These are phyloP conservation scores for Saccharomycopsis javanensis DNA, from an alignment of 805 yeast species.

Conservation along the genomic window DNA sequence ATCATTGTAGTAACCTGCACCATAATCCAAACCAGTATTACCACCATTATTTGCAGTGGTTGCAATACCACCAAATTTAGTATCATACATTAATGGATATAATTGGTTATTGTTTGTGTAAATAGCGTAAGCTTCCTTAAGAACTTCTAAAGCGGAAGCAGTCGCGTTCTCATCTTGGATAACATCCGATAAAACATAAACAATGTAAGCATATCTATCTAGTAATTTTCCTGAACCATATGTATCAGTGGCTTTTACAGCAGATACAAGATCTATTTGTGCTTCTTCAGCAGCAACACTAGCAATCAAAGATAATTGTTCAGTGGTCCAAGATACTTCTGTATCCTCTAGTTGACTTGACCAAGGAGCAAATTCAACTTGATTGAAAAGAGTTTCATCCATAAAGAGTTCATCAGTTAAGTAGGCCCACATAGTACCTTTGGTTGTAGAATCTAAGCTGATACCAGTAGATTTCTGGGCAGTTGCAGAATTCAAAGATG, in stretches of 20 bases:
- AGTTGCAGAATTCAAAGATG: constrained; percentile 31
- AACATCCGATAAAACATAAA: constrained; percentile 38
- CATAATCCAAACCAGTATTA: constrained; percentile 39
- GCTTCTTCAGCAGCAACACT: constrained; percentile 30
- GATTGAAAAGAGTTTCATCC: constrained; percentile 34
- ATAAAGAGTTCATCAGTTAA: constrained; percentile 33
- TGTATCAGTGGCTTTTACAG: constrained; percentile 40
- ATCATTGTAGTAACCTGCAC: constrained; percentile 43
- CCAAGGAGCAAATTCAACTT: constrained; percentile 38
- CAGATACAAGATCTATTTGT: constrained; percentile 33
- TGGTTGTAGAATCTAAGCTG: constrained; percentile 38
- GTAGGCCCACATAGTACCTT: constrained; percentile 39
- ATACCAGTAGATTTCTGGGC: constrained; percentile 27
- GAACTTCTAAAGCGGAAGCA: constrained; percentile 23
- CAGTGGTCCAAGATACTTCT: constrained; percentile 23
- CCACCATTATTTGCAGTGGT: constrained; percentile 38
- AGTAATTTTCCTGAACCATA: constrained; percentile 40
- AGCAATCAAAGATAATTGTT: constrained; percentile 26
- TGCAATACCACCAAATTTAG: constrained; percentile 40
- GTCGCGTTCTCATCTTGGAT: constrained; percentile 31
- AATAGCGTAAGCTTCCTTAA: constrained; percentile 32
- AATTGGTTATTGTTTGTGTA: constrained; percentile 32
- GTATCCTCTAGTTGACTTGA: constrained; percentile 25
- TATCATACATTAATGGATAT: constrained; percentile 42
- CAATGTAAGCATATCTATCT: constrained; percentile 43